phyloP scores from a whole-genome alignment of 805 yeast species.

The Zygosaccharomyces pseudorouxii region DNA sequence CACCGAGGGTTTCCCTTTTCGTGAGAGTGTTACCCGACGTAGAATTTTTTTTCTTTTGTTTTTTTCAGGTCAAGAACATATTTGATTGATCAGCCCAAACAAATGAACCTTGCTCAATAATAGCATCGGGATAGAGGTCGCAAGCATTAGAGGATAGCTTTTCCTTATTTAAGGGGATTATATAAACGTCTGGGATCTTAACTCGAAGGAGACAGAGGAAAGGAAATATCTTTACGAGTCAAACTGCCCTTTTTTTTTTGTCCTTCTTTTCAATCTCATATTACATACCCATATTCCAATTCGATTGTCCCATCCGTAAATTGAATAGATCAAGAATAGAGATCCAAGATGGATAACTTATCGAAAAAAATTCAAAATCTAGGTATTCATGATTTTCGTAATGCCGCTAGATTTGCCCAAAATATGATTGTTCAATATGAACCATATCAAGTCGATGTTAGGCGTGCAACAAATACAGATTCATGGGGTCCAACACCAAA shows the following conservation, averaged over 20 bases:
- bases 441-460: constrained; percentile 37
- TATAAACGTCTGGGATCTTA: neutral
- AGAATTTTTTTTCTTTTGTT: constrained; percentile 1
- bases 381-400: constrained; percentile 39
- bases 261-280: no score
- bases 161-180: neutral
- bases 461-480: constrained; percentile 48
- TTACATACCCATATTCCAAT: no score
- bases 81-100: neutral
- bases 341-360: constrained; percentile 28
- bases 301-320: neutral
- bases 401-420: constrained; percentile 40
- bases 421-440: constrained; percentile 37
- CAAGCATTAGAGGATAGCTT: neutral
- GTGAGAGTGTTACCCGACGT: neutral
- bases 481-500: constrained; percentile 50
- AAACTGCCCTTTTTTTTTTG: neutral
- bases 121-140: neutral
- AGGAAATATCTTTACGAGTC: neutral
- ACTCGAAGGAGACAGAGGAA: neutral
- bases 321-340: neutral
- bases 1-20: neutral
- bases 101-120: neutral
- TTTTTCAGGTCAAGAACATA: neutral
- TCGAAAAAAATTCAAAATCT: constrained; percentile 34